Evolutionary conservation across 2,329 filamentous ascomycete species (phyloP).

Genomic region (Colletotrichum tamarilloi): DNA sequence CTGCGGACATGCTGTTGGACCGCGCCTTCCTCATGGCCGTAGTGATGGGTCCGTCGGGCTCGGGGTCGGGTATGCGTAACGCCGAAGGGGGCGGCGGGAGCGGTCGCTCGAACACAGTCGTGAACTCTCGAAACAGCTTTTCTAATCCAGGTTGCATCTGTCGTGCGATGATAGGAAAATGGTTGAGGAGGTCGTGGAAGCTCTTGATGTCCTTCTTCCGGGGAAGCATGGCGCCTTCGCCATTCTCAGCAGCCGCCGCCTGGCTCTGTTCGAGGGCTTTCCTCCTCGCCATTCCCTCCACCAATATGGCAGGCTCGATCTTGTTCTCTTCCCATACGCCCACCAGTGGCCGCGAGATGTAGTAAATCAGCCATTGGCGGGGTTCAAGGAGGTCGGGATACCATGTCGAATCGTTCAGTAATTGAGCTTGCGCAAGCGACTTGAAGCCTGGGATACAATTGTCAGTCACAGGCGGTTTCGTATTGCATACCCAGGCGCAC

Average conservation of each 20-base stretch:
- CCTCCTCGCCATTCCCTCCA: conserved; percentile 54
- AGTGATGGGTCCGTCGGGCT: conserved; percentile 66
- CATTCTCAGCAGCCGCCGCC: conserved; percentile 49
- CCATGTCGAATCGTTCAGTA: conserved; percentile 86
- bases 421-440: conserved; percentile 86
- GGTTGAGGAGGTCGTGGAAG: conserved; percentile 88
- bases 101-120: conserved; percentile 84
- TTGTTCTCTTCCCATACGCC: conserved; percentile 83
- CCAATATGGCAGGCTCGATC: conserved; percentile 74
- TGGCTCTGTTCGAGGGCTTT: conserved; percentile 51
- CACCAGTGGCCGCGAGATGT: conserved; percentile 89
- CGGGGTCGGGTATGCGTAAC: conserved; percentile 67
- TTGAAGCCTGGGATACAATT: conserved; percentile 79
- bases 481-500: conserved; percentile 56
- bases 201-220: conserved; percentile 91
- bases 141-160: conserved; percentile 97
- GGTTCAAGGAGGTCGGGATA: conserved; percentile 90
- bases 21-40: conserved; percentile 66
- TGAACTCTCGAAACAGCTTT: conserved; percentile 89
- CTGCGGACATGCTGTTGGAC: conserved; percentile 58
- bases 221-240: conserved; percentile 59
- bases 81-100: conserved; percentile 79
- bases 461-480: conserved; percentile 9
- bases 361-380: conserved; percentile 96
- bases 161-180: conserved; percentile 94